Evolutionary conservation across 768 basidiomycete genomes (phyloP), one percentile per base, ranked within the genome.

Genomic region (Crassisporium funariophilum): DNA sequence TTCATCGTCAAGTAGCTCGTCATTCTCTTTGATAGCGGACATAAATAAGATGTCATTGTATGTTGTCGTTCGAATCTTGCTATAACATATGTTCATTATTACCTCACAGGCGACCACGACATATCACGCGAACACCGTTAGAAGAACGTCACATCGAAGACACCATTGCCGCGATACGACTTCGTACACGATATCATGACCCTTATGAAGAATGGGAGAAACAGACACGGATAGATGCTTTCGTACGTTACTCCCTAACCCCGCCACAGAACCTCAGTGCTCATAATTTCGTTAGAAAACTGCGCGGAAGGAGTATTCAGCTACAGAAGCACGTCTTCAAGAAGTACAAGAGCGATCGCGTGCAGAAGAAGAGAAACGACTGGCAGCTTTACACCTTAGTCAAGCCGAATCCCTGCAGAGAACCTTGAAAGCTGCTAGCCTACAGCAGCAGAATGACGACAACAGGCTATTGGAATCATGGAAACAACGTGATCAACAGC

Each of bases 201-300:
- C 77, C 77, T 46, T 81, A 80, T 49, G 78, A 79, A 61, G 76
- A 80, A 56, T 81, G 79, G 79, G 74, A 79, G 61, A 70, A 71
- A 46, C 64, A 74, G 49, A 74, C 75, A 47, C 69, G 76, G 36
- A 71, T 70, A 58, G 76, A 80, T 56, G 74, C 79, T 19, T 75
- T 78, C 50, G 78, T 80, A 58, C 48, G 78, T 67, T 6, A 29
- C 41, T 31, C 47, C 9, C 21, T 8, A 4, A 13, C 41, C 16
- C 35, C 35, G 19, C 15, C 9, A 23, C 15, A 11, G 19, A 31
- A 33, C 12, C 23, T 46, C 19, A 31, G n/a, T n/a, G n/a, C n/a
- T 31, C 9, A 22, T 34, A 24, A n/a, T 42, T 21, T 36, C 33
- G 24, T 22, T 23, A 80, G 79, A 67, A 65, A 47, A 65, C 70